Evolutionary conservation across 2,329 filamentous ascomycete genomes (phyloP).

Genomic region (Fusarium sp.): DNA sequence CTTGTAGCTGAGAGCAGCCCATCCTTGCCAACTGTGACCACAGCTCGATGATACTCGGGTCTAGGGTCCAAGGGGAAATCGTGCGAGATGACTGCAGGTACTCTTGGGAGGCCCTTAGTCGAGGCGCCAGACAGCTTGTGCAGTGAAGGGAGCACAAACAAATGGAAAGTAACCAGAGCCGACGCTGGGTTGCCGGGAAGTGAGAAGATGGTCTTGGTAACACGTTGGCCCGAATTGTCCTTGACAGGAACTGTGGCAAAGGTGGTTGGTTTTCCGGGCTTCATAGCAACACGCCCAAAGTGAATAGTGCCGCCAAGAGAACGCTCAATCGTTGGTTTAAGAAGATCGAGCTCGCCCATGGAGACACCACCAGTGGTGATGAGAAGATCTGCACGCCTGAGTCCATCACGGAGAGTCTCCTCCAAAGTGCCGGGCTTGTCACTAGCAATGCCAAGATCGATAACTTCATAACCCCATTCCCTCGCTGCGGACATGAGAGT

Average conservation of each 20-base stretch:
- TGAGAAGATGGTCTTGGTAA: slow-evolving; percentile 82
- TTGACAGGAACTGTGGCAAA: slow-evolving; percentile 87
- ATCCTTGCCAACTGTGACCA: slow-evolving; percentile 73
- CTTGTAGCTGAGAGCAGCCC: slow-evolving; percentile 79
- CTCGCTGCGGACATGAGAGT: slow-evolving; percentile 82
- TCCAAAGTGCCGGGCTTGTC: slow-evolving; percentile 81
- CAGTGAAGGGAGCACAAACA: slow-evolving; percentile 90
- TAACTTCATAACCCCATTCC: slow-evolving; percentile 78
- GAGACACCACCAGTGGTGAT: slow-evolving; percentile 95
- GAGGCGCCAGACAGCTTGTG: slow-evolving; percentile 78
- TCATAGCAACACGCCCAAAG: slow-evolving; percentile 97
- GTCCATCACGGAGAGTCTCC: slow-evolving; percentile 76
- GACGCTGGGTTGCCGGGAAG: slow-evolving; percentile 95
- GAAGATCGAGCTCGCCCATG: slow-evolving; percentile 96
- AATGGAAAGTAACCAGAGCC: slow-evolving; percentile 90
- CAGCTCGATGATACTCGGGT: slow-evolving; percentile 89
- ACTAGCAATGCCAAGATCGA: slow-evolving; percentile 87
- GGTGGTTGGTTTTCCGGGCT: slow-evolving; percentile 96
- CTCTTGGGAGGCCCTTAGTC: slow-evolving; percentile 75
- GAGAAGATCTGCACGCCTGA: slow-evolving; percentile 81
- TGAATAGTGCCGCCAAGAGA: slow-evolving; percentile 91
- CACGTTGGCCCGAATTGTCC: slow-evolving; percentile 65
- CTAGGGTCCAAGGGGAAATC: slow-evolving; percentile 81
- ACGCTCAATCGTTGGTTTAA: slow-evolving; percentile 96
- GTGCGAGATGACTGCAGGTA: slow-evolving; percentile 77